Evolutionary conservation across 2,329 filamentous ascomycete genomes (phyloP).

Genomic region (Penicillium hordei): DNA sequence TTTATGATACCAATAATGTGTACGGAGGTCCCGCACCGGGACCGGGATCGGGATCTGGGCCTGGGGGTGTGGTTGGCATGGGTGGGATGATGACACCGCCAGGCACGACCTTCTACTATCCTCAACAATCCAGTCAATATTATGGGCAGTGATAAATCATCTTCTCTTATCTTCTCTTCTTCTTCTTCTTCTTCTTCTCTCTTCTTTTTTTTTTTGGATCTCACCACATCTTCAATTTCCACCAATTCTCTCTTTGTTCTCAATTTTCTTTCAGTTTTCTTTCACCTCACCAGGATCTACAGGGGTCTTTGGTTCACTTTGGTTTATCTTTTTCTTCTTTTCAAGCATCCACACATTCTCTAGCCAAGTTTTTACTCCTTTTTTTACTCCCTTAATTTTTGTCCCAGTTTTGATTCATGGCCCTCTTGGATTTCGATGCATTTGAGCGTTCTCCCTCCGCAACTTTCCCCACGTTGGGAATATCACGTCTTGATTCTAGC

Average conservation of each 20-base stretch:
- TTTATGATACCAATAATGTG: constrained; percentile 78
- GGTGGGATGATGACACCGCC: constrained; percentile 74
- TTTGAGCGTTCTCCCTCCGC: constrained; percentile 27
- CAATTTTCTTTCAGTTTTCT: constrained; percentile 9
- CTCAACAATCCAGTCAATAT: constrained; percentile 61
- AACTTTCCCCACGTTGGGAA: constrained; percentile 8
- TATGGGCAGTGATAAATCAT: constrained; percentile 49
- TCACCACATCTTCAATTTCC: not conserved
- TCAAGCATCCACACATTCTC: constrained; percentile 10
- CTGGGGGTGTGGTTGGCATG: constrained; percentile 64
- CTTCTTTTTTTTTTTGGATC: constrained; percentile 6
- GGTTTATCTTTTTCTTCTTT: constrained; percentile 2
- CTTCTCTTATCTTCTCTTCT: constrained; percentile 10
- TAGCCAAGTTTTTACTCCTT: constrained; percentile 1
- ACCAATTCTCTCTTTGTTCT: constrained; percentile 7
- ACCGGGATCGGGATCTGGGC: constrained; percentile 48
- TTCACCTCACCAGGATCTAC: constrained; percentile 17
- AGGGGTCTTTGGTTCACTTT: constrained; percentile 5
- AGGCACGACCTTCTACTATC: constrained; percentile 52
- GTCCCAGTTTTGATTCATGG: constrained; percentile 14
- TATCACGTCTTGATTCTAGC: constrained; percentile 24
- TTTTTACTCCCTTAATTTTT: not conserved
- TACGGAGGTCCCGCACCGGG: constrained; percentile 22
- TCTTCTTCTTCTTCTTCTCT: too few relatives aligned
- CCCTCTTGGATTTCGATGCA: constrained; percentile 23